Evolutionary conservation across 768 basidiomycete genomes (phyloP).

Genomic region (Amanita thiersii): DNA sequence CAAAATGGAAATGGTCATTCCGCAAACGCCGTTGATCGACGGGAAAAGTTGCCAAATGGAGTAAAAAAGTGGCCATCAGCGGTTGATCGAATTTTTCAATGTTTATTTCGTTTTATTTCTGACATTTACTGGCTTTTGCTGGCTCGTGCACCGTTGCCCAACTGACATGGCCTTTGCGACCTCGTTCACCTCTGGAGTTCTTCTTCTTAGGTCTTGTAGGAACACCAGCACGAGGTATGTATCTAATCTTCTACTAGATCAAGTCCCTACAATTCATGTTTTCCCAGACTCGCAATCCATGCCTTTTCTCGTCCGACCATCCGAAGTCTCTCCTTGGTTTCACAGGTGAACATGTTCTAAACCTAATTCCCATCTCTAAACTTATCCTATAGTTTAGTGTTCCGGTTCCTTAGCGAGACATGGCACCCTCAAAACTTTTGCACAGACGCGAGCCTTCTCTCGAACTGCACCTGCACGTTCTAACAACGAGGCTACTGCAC

Average conservation of each 20-base stretch:
- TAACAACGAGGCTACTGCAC: not conserved
- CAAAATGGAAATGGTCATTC: no score
- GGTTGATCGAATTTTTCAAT: slow-evolving; percentile 5
- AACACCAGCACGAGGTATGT: slow-evolving; percentile 3
- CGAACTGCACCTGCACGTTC: slow-evolving; percentile 2
- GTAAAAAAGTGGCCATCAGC: not conserved
- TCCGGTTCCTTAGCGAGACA: not conserved
- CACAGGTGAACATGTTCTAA: not conserved
- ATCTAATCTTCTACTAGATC: not conserved
- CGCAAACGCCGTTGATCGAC: no score
- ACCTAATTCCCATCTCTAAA: not conserved
- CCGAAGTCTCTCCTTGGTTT: not conserved
- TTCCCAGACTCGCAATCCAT: not conserved
- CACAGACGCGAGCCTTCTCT: slow-evolving; percentile 3
- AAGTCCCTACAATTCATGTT: not conserved
- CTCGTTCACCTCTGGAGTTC: slow-evolving; percentile 1
- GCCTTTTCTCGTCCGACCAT: not conserved
- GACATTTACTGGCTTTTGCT: not conserved
- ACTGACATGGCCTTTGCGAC: slow-evolving; percentile 3
- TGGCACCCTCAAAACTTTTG: not conserved
- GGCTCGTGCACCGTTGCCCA: no score
- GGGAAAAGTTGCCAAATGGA: slow-evolving; percentile 8
- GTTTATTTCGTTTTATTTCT: not conserved
- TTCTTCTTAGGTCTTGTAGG: slow-evolving; percentile 6
- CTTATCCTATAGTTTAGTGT: not conserved